Base-by-base conservation (phyloP, 768 basidiomycete species). In the Neoboletus brunneissimus region DNA sequence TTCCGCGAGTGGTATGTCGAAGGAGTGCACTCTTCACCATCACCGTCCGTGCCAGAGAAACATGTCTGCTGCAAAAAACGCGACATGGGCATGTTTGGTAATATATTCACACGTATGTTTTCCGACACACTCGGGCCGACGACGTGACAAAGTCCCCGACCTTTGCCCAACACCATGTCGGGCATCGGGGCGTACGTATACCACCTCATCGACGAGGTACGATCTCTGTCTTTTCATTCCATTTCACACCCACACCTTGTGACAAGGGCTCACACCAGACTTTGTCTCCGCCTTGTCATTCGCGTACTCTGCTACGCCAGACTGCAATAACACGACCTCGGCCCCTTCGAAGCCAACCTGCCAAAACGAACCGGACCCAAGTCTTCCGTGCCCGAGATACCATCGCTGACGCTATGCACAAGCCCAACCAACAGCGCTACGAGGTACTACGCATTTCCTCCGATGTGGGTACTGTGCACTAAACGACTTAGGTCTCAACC, bases 1-100 rank as follows among this genome's bases (percentile, higher is more conserved):
- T 52, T 46, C 68, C 62, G 41, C 68, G 63, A 0, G 64, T 61
- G 23, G 65, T 53, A 46, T 71, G 70, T 55, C 59, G 67, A 37
- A 70, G 44, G 37, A 71, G 55, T 1, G 37, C 27, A n/a, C 27
- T 55, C 54, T 41, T 58, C 32, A 62, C 29, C 46, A 47, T 37
- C 69, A 64, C 34, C 67, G 52, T 25, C 54, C n/a, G 31, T 11
- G 8, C 29, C 1, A 10, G 5, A 62, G 22, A 35, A 48, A 56
- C 44, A 44, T 32, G 20, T 1, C 10, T 18, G 13, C 15, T 8
- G 2, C 1, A 20, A 3, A 31, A 54, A 43, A 51, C 20, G 6
- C 3, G n/a, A 8, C 42, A 25, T 44, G 8, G 11, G 12, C 38
- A 11, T 4, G 43, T 60, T 56, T 51, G 50, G 64, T 38, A 49